Base-by-base conservation (phyloP, 2,329 filamentous ascomycete genomes). In the Aspergillus carbonarius region DNA sequence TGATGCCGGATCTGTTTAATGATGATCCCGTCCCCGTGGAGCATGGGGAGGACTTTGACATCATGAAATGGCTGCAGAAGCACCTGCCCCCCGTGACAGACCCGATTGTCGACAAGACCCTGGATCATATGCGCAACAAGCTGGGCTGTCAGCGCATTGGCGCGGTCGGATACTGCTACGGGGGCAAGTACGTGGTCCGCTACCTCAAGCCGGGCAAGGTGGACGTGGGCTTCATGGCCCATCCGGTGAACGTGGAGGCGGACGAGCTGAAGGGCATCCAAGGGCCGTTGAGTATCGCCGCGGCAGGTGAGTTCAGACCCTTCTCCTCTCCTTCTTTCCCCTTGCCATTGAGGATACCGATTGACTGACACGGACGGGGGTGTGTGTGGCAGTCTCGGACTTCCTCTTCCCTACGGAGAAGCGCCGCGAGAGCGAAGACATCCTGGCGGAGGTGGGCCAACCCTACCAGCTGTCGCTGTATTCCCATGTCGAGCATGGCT, bases 401-500 rank as follows among this genome's bases (percentile, higher is more conserved):
- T 42, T 20, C 7, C 39, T 42, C 68, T 88, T 88, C 76, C 80
- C 85, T 0, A 62, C 76, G 2, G 79, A 85, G 64, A 82, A 85
- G 74, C 81, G 87, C 51, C 81, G 87, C 76, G 76, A 82, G 66
- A 82, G 81, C 8, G 86, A 89, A 71, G 78, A 74, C 39, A 85
- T 88, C 58, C 78, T 88, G 46, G 72, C 75, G 37, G 74, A 83
- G 66, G 75, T 75, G 1, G 80, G 81, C 18, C 4, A 60, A 5
- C 82, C 84, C 15, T 92, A 88, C 73, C 89, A 93, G 76, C 87
- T 93, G 68, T 88, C 82, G 70, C 77, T 93, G 4, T 93, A 83
- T 78, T 85, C 83, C 0, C 83, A 84, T 55, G 85, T 89, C 17
- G 76, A 76, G 56, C 91, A 93, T 73, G 90, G 90, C 0, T 93